Base-by-base conservation (phyloP, 352 stramenopile genomes). In the Globisporangium polare region DNA sequence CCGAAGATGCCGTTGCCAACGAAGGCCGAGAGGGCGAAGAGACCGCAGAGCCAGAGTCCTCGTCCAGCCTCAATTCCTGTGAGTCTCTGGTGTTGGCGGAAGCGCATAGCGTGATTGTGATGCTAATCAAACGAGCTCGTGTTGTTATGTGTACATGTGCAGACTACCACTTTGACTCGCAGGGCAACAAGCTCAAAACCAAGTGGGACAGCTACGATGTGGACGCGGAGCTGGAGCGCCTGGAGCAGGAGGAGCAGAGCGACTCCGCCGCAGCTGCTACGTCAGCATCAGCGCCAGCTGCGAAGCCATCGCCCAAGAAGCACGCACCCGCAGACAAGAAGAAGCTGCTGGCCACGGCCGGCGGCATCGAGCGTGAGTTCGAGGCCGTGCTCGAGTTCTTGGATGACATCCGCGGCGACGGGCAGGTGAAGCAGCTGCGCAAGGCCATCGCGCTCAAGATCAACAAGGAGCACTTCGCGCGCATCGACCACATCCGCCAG, bases 81-180 rank as follows among this genome's bases (percentile, higher is more conserved):
- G 68, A 33, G 72, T 60, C 12, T 18, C 41, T 53, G 27, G 27
- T 27, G 12, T n/a, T 26, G 57, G 35, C 27, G 1, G 29, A 20
- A 18, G n/a, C 49, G 20, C 22, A 54, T 53, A n/a, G 47, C 47
- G 13, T 24, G 1, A 24, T n/a, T 54, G 37, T 18, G 22, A 46
- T 51, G 33, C n/a, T 13, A 12, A 6, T 29, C 39, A 15, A 31
- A 51, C 5, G 22, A 13, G 24, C 15, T 33, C 17, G n/a, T 66
- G 18, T 5, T 43, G 35, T 3, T 29, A 10, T 63, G 41, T 37
- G 27, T 58, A 24, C 26, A 37, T 54, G 15, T 64, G 33, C 27
- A 94, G 85, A 92, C 64, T 94, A 94, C 65, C 85, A 92, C 56
- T 92, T 94, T 31, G 83, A 94, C 65, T 94, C 83, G 29, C 53